Base-by-base conservation (phyloP, 2,329 filamentous ascomycete species). In the Colletotrichum sansevieriae region DNA sequence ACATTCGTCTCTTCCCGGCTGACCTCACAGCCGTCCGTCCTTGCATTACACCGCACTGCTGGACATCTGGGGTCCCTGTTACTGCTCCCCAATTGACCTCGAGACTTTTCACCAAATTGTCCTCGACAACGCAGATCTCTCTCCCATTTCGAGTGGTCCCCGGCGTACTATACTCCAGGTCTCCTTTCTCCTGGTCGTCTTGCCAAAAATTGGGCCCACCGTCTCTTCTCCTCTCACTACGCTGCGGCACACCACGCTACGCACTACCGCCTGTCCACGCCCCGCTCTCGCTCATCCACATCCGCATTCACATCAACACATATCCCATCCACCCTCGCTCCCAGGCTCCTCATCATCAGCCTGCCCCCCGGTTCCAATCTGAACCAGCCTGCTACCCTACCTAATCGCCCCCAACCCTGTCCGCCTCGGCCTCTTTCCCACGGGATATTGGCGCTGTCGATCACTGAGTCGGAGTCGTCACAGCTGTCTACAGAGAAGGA, bases 401-500 rank as follows among this genome's bases (percentile, higher is more conserved):
- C 77, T 79, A 78, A 78, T 80, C 78, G 75, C 73, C 75, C 74
- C 78, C 72, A 76, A 83, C 81, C 83, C 80, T 81, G 78, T 79
- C 78, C 79, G 74, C 80, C 77, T 82, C 79, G 79, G 79, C 78
- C 79, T 77, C 80, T 79, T 80, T 80, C 77, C 77, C 81, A 82
- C 80, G 81, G 83, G 83, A 84, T 80, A 84, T 82, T 81, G 80
- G 79, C 65, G 77, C 76, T 83, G 85, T 82, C 84, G 85, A 87
- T 87, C 85, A 80, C 78, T 80, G 81, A 74, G 78, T 82, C 79
- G 80, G 78, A 83, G 80, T 84, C 83, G 83, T 86, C 84, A 85
- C 83, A 84, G 80, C 78, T 78, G 73, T 71, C 70, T 74, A 61
- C 63, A 71, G 57, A 74, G 75, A 72, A 75, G 73, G 73, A 70